Evolutionary conservation across 192 early-diverging fungal species (phyloP), one percentile per base, ranked within the genome.

Genomic region (Allomyces arbusculus): DNA sequence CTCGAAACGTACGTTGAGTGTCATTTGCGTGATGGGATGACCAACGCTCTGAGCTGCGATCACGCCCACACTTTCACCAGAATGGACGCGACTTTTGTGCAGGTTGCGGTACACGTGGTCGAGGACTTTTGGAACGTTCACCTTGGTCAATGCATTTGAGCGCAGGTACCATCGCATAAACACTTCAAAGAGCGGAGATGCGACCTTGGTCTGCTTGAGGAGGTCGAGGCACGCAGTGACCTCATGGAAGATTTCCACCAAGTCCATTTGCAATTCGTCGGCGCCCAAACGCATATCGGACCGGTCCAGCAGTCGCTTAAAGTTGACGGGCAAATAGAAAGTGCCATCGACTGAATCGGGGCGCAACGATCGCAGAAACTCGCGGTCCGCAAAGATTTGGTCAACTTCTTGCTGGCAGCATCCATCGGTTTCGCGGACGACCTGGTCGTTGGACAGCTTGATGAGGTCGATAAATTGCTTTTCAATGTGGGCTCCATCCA

Each of bases 121-220:
- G 26, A 28, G 26, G 26, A 28, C n/a, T n/a, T n/a, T n/a, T n/a
- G n/a, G n/a, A n/a, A n/a, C n/a, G n/a, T n/a, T n/a, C n/a, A n/a
- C n/a, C n/a, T n/a, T n/a, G n/a, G n/a, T n/a, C n/a, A n/a, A n/a
- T n/a, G n/a, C n/a, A n/a, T n/a, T n/a, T n/a, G 85, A 80, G n/a
- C 92, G 82, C 67, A 98, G 73, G 8, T 82, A 84, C 24, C 89
- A 91, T 33, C 92, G 80, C 44, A 90, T 50, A 65, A 85, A 75
- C 44, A 94, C 91, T 68, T 89, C 84, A 83, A 94, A 99, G 64
- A 96, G 73, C n/a, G 92, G 72, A 3, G 92, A 97, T 1, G 95
- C 91, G 70, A 96, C 96, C 28, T 73, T 71, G 76, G 96, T 92
- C 10, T 87, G 90, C 72, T 92, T 63, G n/a, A n/a, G n/a, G n/a